Conservation (phyloP, 2,329 filamentous ascomycete genomes). For the Talaromyces sp. region DNA sequence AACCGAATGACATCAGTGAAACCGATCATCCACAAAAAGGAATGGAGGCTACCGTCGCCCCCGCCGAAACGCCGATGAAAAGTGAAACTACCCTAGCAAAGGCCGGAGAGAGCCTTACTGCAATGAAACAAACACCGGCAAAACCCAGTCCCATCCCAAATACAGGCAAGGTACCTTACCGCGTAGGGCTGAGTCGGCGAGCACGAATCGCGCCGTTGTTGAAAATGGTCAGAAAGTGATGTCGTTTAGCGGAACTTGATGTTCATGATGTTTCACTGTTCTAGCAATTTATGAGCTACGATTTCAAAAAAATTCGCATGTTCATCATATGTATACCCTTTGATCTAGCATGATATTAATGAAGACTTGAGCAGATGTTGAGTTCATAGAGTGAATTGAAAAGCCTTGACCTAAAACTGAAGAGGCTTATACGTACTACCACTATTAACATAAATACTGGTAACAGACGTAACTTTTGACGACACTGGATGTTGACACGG, state of each 20-base stretch:
- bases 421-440: background rate
- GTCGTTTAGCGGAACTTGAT: background rate
- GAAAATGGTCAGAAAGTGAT: constrained; percentile 38
- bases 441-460: background rate
- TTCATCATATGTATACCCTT: background rate
- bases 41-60: background rate
- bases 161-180: constrained; percentile 34
- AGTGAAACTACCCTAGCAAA: constrained; percentile 2
- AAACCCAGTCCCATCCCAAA: constrained; percentile 37
- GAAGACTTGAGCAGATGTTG: background rate
- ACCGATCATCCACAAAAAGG: background rate
- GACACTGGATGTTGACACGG: background rate
- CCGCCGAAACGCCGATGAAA: constrained; percentile 13
- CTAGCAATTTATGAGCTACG: background rate
- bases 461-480: background rate
- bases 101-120: background rate
- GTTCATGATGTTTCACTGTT: background rate
- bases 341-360: background rate
- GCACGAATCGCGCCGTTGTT: constrained; percentile 45
- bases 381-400: background rate
- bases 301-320: background rate
- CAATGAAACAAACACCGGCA: constrained; percentile 13
- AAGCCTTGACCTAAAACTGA: background rate
- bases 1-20: background rate
- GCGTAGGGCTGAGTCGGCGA: constrained; percentile 45